Evolutionary conservation across 176 grass and related monocot species (phyloP).

Genomic region (Thalia dealbata): DNA sequence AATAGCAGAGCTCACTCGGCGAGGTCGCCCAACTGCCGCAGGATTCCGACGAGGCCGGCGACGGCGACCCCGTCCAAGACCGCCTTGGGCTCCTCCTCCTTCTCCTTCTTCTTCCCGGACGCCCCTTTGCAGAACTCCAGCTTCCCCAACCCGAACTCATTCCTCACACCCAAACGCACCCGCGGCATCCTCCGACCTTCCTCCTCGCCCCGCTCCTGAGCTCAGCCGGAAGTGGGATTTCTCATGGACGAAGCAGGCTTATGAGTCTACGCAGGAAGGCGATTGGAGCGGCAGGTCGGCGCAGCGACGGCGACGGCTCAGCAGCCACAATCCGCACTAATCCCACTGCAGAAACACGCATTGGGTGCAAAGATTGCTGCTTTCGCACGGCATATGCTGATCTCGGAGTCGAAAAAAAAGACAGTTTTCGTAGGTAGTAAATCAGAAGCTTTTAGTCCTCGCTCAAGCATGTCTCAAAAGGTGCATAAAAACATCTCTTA

Average conservation of each 20-base stretch:
- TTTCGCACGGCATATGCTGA: conserved; percentile 37
- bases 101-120: conserved; percentile 37
- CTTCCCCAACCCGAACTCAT: conserved; percentile 80
- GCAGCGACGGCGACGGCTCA: background rate
- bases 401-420: background rate
- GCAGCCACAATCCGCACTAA: background rate
- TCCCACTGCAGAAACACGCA: background rate
- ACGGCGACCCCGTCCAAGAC: conserved; percentile 91
- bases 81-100: conserved; percentile 77
- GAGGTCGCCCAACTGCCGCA: conserved; percentile 98
- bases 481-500: too few species aligned
- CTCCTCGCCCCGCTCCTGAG: conserved; percentile 15
- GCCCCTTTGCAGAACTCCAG: conserved; percentile 52
- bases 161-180: conserved; percentile 79
- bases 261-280: conserved; percentile 21
- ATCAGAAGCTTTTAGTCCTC: too few species aligned
- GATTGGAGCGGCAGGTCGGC: conserved; percentile 15
- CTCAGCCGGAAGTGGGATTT: background rate
- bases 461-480: too few species aligned
- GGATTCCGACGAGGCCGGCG: conserved; percentile 93
- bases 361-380: conserved; percentile 36
- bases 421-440: too few species aligned
- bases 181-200: conserved; percentile 54
- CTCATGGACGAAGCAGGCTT: conserved; percentile 15
- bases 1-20: conserved; percentile 53